A percentile compares a stretch with the other conserved stretches of the same genome.
phyloP scores from a whole-genome alignment of 192 early-diverging fungal species.

The Coemansia sp. region DNA sequence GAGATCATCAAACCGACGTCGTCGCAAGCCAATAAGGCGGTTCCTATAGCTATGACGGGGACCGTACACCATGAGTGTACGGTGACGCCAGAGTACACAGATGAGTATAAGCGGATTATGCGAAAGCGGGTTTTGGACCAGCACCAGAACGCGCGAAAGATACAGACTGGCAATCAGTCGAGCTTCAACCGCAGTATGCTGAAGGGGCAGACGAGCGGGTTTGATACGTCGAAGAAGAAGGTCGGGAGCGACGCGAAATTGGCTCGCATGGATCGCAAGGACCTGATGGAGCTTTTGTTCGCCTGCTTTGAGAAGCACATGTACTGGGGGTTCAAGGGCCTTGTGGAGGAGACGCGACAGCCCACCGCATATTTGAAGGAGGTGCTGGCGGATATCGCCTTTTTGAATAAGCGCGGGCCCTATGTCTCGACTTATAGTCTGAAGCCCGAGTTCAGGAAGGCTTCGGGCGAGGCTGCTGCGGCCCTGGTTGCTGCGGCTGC shows the following conservation, averaged over 20 bases:
- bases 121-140: slow-evolving; percentile 60
- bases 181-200: slow-evolving; percentile 51
- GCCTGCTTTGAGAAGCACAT: slow-evolving; percentile 70
- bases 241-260: slow-evolving; percentile 65
- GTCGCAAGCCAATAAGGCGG: slow-evolving; percentile 44
- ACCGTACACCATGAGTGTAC: slow-evolving; percentile 74
- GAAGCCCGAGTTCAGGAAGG: slow-evolving; percentile 76
- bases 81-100: slow-evolving; percentile 59
- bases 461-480: slow-evolving; percentile 18
- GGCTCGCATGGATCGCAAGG: slow-evolving; percentile 79
- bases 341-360: slow-evolving; percentile 79
- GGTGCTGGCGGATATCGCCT: slow-evolving; percentile 73
- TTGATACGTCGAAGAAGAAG: slow-evolving; percentile 50
- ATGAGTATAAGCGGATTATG: slow-evolving; percentile 67
- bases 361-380: slow-evolving; percentile 82
- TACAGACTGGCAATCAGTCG: slow-evolving; percentile 20
- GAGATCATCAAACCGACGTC: slow-evolving; percentile 49
- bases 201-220: slow-evolving; percentile 32
- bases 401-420: slow-evolving; percentile 79
- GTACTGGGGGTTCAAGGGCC: slow-evolving; percentile 85
- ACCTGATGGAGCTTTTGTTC: slow-evolving; percentile 84
- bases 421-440: slow-evolving; percentile 80
- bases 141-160: slow-evolving; percentile 35
- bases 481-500: slow-evolving; percentile 19
- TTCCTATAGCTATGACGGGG: slow-evolving; percentile 59